Evolutionary conservation across 1,139 yeast genomes (phyloP).

Genomic region (Nadsonia commutata): DNA sequence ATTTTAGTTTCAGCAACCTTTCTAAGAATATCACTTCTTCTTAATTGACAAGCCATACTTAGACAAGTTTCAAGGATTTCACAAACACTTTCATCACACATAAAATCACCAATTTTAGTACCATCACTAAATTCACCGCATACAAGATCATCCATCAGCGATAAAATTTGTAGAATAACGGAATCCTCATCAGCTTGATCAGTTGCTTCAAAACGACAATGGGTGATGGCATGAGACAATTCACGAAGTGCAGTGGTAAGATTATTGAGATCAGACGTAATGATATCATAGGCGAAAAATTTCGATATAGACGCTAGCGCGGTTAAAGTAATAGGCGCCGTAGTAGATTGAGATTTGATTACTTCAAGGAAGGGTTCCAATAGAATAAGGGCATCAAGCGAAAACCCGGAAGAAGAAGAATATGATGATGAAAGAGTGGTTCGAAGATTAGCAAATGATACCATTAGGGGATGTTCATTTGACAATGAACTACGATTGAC

Average conservation of each 20-base stretch:
- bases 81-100: conserved; percentile 72
- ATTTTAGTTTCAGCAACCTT: conserved; percentile 83
- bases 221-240: conserved; percentile 66
- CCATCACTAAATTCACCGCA: conserved; percentile 31
- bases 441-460: conserved; percentile 69
- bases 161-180: conserved; percentile 67
- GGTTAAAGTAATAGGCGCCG: conserved; percentile 73
- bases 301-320: conserved; percentile 68
- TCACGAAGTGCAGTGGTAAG: conserved; percentile 39
- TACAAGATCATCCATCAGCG: conserved; percentile 56
- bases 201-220: conserved; percentile 90
- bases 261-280: conserved; percentile 31
- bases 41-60: conserved; percentile 83
- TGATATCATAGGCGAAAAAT: conserved; percentile 46
- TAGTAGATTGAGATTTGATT: conserved; percentile 72
- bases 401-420: conserved; percentile 28
- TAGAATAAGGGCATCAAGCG: conserved; percentile 58
- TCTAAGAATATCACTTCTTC: conserved; percentile 79
- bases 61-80: conserved; percentile 88
- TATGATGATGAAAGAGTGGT: conserved; percentile 50
- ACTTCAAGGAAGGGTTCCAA: conserved; percentile 77
- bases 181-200: conserved; percentile 91
- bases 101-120: conserved; percentile 29
- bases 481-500: conserved; percentile 5
- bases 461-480: conserved; percentile 49